These are phyloP conservation scores for Lachnellula arida DNA, from an alignment of 2,329 filamentous ascomycete species.

Conservation along the genomic window DNA sequence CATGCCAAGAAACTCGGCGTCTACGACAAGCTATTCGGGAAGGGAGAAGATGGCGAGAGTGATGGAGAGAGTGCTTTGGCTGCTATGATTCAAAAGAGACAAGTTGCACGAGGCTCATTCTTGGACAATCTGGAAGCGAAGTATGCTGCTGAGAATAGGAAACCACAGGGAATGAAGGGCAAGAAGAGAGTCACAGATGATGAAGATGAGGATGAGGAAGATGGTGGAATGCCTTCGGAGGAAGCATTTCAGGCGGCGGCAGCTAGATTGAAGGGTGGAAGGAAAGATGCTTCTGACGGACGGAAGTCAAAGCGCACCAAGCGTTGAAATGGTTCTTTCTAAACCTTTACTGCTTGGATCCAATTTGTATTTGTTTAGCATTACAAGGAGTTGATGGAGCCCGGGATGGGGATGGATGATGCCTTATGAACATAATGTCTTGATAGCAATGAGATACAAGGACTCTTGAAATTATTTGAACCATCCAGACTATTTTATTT, in stretches of 20 bases:
- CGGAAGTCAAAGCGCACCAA: conserved; percentile 24
- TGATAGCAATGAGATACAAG: background rate
- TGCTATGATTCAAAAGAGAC: conserved; percentile 70
- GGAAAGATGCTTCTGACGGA: conserved; percentile 4
- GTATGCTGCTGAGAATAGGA: conserved; percentile 50
- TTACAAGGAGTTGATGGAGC: conserved; percentile 4
- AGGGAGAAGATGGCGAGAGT: conserved; percentile 43
- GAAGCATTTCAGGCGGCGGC: conserved; percentile 57
- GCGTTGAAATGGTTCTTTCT: conserved; percentile 10
- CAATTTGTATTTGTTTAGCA: background rate
- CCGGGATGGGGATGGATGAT: background rate
- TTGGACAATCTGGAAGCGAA: conserved; percentile 73
- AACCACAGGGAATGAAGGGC: conserved; percentile 43
- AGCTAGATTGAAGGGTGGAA: conserved; percentile 37
- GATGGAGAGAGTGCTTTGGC: conserved; percentile 52
- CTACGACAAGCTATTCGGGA: conserved; percentile 62
- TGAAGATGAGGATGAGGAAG: conserved; percentile 63
- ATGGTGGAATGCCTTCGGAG: conserved; percentile 52
- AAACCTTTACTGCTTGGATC: background rate
- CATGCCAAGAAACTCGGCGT: conserved; percentile 71
- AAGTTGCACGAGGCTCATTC: conserved; percentile 61
- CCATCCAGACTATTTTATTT: background rate
- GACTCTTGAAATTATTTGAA: background rate
- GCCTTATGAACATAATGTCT: background rate
- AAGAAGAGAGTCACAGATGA: conserved; percentile 48